Base-by-base conservation (phyloP, 192 early-diverging fungal genomes). In the Kappamyces sp. region DNA sequence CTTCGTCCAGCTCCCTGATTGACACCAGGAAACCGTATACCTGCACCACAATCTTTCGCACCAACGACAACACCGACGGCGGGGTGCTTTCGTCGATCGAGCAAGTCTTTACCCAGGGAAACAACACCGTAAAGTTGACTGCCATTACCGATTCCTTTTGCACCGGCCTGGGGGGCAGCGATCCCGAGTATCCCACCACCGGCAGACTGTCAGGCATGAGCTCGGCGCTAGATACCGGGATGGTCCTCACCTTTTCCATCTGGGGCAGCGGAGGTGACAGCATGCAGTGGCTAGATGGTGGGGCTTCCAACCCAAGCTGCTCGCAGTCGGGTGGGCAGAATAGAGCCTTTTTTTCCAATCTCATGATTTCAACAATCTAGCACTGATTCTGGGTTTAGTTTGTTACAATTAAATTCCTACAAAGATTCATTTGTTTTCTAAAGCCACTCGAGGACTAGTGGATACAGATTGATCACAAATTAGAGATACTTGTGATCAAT, bases 261-360 rank as follows among this genome's bases (percentile, higher is more conserved):
- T 70, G 68, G 68, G 71, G 64, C 12, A 34, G 23, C 10, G 68
- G 68, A 10, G 63, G 63, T 10, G 64, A 54, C 23, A 60, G 66
- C 33, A 70, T 70, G 68, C 5, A 10, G 49, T 70, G 68, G 68
- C 40, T 70, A 3, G 68, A 70, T 57, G 70, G 64, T 15, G 70
- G 70, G 13, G 36, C 13, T 41, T 12, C 15, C 31, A 68, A 68
- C 64, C 5, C 5, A 8, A 40, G 42, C 13, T 54, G 52, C 23
- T 23, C 23, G 23, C 23, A 23, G 23, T 23, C 23, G 23, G 23
- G 23, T 23, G 0, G 23, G 0, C 23, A 23, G 23, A 23, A 23
- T 23, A 23, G 23, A 23, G 23, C 23, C 0, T 23, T 23, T 23
- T 23, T 23, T 23, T 23, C 23, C 23, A 23, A 23, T 23, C 23